These are phyloP conservation scores for Candida ponderosae DNA, from an alignment of 805 yeast genomes.

Conservation along the genomic window DNA sequence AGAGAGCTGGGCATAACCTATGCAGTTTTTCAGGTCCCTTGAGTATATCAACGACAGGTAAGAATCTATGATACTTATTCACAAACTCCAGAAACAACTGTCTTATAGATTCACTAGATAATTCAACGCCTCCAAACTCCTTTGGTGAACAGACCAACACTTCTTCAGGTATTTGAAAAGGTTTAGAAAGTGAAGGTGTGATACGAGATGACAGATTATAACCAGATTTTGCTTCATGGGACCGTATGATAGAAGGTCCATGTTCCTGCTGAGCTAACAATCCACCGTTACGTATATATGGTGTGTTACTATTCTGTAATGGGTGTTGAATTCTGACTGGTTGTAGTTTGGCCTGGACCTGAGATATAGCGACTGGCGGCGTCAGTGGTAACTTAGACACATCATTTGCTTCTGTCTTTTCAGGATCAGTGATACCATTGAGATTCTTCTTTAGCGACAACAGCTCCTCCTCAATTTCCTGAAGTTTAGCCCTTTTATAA, in stretches of 20 bases:
- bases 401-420: too few species aligned
- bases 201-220: not conserved
- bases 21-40: slow-evolving; percentile 80
- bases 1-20: slow-evolving; percentile 75
- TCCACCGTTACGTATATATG: too few species aligned
- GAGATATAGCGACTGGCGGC: too few species aligned
- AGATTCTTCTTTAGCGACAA: slow-evolving; percentile 56
- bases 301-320: too few species aligned
- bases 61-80: slow-evolving; percentile 68
- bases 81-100: slow-evolving; percentile 64
- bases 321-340: not conserved
- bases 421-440: slow-evolving; percentile 8
- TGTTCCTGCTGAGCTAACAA: not conserved
- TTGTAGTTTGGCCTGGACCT: not conserved
- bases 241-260: slow-evolving; percentile 18
- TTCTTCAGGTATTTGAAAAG: slow-evolving; percentile 24
- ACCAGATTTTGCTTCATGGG: not conserved
- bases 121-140: slow-evolving; percentile 57
- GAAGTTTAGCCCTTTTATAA: slow-evolving; percentile 76
- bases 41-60: slow-evolving; percentile 80
- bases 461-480: slow-evolving; percentile 76
- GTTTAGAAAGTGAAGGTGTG: too few species aligned
- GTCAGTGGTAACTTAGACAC: too few species aligned
- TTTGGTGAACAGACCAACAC: slow-evolving; percentile 55
- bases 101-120: slow-evolving; percentile 53